Evolutionary conservation across 768 basidiomycete species (phyloP), one percentile per base, ranked within the genome.

Genomic region (Boletus rex-veris): DNA sequence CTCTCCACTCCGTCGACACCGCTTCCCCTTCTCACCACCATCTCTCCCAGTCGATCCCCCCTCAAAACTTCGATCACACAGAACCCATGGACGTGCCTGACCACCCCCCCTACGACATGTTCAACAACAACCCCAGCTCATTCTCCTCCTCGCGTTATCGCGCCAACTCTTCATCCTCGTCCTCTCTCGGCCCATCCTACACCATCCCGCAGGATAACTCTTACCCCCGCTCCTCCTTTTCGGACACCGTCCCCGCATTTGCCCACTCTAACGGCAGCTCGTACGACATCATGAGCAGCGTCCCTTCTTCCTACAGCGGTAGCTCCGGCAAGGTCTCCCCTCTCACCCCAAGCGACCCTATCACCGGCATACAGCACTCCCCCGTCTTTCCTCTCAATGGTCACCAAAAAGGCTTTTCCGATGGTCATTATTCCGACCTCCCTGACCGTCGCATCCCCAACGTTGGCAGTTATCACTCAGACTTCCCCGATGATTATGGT

Each of bases 251-350:
- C 0, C 77, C 81, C 16, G 71, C 83, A 11, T 87, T 86, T 70
- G 75, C 75, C 33, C 71, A 75, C 41, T 73, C 80, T 10, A 80
- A 74, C 59, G 65, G 74, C 50, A 75, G 76, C 66, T 76, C 83
- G 11, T 89, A 86, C 71, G 85, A 86, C 66, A 78, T 86, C 62
- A 83, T 85, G 67, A 74, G 74, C 67, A 80, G 80, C 58, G 73
- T 85, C 19, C 75, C 83, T 21, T 84, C 84, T 4, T 85, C 83
- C 15, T 82, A 84, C 72, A 70, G 66, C 12, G 59, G 67, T 42
- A 79, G 77, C 73, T 84, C 82, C 54, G 87, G 86, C 57, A 90
- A 88, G 70, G 85, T 84, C 46, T 89, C 89, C 18, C 86, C 89
- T 0, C 75, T 88, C 41, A 86, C 86, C 12, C 86, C 87, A 33